Evolutionary conservation across 176 grass and related monocot genomes (phyloP), one percentile per base, ranked within the genome.

Genomic region (Cymbopogon citratus): DNA sequence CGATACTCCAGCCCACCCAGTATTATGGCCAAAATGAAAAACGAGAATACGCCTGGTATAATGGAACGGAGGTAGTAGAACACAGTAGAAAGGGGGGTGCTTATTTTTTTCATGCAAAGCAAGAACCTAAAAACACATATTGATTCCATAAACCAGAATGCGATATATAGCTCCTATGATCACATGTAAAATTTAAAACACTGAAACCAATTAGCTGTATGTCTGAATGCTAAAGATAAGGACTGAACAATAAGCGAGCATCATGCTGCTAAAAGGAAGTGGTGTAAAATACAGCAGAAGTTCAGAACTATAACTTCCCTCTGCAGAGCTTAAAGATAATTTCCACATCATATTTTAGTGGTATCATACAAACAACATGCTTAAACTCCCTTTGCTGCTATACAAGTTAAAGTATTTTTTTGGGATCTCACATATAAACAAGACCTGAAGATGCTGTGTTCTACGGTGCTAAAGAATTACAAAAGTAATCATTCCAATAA

Each of bases 401-500:
- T 76, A 46, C 14, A 76, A 66, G 60, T 75, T 60, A 35, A 80
- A 68, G 36, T 49, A n/a, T 14, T 35, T 76, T 2, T 0, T 15
- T 52, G 26, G 65, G 23, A 28, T 8, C 26, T 56, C 45, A 25
- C 26, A 60, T 15, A 28, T 21, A 52, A 76, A 69, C 56, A 77
- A 76, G 19, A 82, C 18, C 26, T 63, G 24, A 74, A 49, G 8
- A 9, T 65, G 9, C 12, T 33, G 41, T 12, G 9, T 80, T 62
- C 39, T 54, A 66, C 24, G 13, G 14, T 49, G 62, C 8, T 6
- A 38, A 46, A 66, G 75, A 67, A 74, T 46, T 61, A 70, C 49
- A 81, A 16, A 46, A 69, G 40, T 34, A 81, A 70, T 12, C 21
- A 82, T 66, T 61, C 52, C 60, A 81, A 23, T 57, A 67, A 73